Evolutionary conservation across 495 filamentous ascomycete genomes (phyloP), one percentile per base, ranked within the genome.

Genomic region (Achaetomiella virescens): DNA sequence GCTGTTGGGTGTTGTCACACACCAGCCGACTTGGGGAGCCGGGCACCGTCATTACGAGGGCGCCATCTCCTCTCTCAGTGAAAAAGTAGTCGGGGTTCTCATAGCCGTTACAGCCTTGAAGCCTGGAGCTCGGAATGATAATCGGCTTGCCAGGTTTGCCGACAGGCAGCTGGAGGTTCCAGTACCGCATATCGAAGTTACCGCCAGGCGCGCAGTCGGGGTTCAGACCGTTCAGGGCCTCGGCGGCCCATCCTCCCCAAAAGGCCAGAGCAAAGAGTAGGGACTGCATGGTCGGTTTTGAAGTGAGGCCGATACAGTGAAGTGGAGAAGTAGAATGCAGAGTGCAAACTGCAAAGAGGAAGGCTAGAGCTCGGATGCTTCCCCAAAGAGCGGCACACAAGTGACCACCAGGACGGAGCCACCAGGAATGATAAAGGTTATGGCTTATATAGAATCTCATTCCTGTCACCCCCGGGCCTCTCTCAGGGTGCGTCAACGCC

Each of bases 151-250:
- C 72, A 0, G 50, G 44, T 31, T 10, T 53, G 24, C 70, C 72
- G 22, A 60, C 70, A 10, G 72, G 71, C 9, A 75, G 68, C 57
- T 75, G 72, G 42, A 75, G 69, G 17, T 48, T 56, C 59, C 61
- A 70, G 43, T 44, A 43, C 25, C 44, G 52, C 20, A 70, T 60
- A 49, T 75, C 61, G 48, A 75, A 72, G 55, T 73, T 73, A 11
- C 68, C 71, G 12, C 71, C 71, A 0, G 70, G 70, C 3, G 69
- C 67, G 52, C 69, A 72, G 18, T 38, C 57, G 53, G 68, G 54
- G 48, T 68, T 54, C 5, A 65, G 36, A 14, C 20, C 36, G 3
- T 20, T 17, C 20, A 24, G 20, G 20, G 14, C 41, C 6, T n/a
- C n/a, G n/a, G n/a, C n/a, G n/a, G n/a, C n/a, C n/a, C n/a, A n/a